Evolutionary conservation across 1,284 basidiomycete genomes (phyloP), one percentile per base, ranked within the genome.

Genomic region (Ganoderma lingzhi): DNA sequence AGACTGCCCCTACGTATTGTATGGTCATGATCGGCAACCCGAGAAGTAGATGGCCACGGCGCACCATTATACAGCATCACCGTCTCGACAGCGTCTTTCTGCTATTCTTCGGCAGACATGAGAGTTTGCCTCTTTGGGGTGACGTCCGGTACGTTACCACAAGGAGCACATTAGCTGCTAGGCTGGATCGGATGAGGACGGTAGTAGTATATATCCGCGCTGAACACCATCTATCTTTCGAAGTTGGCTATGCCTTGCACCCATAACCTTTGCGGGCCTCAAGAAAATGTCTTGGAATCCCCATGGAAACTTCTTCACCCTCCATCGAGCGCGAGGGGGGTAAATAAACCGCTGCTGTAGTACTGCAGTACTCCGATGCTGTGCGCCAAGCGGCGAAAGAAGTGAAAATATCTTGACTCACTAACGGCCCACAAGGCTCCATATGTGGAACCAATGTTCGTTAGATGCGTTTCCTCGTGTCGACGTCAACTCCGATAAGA

Each of bases 41-140:
- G 14, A 19, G 30, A 14, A 32, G 14, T 6, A 14, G 0, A 12
- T 15, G 30, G 6, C 53, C 12, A 19, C 12, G 53, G 32, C 56
- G 17, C 17, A 58, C 56, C 56, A 10, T 58, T 58, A 17, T 58
- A 58, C 14, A 58, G 35, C 30, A 58, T 58, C 32, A 58, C 35
- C 35, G 23, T 23, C 35, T 58, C 15, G 56, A 35, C 17, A 58
- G 14, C 15, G 56, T 58, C 56, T n/a, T 58, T 12, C 56, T 19
- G 35, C 30, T 19, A 19, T 10, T 12, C 8, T 37, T 58, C 28
- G n/a, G 3, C 9, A n/a, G 12, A 9, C 10, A 32, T 3, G 35
- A 35, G 17, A 58, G 5, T 14, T 39, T 58, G 2, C 56, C 9
- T n/a, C 56, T 58, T 2, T 17, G 32, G 5, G 56, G 56, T 2